These are phyloP conservation scores for Massarina eburnea DNA, from an alignment of 2,329 filamentous ascomycete species.

Conservation along the genomic window DNA sequence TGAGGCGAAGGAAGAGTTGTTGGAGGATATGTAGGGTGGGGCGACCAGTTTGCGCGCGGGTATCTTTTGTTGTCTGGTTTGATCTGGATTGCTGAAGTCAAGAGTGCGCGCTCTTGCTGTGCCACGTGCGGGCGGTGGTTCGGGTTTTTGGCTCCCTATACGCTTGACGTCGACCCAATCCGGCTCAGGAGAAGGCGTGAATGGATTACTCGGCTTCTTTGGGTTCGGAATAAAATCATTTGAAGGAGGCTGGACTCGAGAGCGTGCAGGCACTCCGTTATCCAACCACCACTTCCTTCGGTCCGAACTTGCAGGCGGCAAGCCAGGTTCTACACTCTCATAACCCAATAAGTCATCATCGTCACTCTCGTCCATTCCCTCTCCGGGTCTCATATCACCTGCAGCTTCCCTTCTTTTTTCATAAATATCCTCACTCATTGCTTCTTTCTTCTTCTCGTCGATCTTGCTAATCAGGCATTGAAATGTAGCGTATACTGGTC, in stretches of 20 bases:
- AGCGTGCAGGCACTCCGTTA: constrained; percentile 71
- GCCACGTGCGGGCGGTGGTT: constrained; percentile 36
- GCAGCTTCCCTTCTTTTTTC: constrained; percentile 65
- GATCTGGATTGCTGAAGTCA: constrained; percentile 24
- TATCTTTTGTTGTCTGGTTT: constrained; percentile 4
- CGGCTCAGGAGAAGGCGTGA: constrained; percentile 69
- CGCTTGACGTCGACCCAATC: constrained; percentile 71
- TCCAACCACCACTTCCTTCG: constrained; percentile 67
- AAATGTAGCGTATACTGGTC: constrained; percentile 92
- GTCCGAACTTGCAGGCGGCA: constrained; percentile 65
- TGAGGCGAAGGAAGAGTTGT: constrained; percentile 19
- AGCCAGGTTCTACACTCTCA: constrained; percentile 77
- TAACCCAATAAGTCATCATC: constrained; percentile 83
- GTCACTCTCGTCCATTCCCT: constrained; percentile 59
- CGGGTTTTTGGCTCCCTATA: constrained; percentile 23
- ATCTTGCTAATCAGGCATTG: constrained; percentile 80
- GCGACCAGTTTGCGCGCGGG: constrained; percentile 34
- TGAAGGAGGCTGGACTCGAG: constrained; percentile 67
- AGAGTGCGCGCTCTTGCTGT: constrained; percentile 30
- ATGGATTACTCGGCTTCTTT: constrained; percentile 78
- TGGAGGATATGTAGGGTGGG: constrained; percentile 31
- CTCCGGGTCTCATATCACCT: constrained; percentile 61
- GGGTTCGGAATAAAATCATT: constrained; percentile 69
- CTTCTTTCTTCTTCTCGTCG: constrained; percentile 71
- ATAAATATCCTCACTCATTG: constrained; percentile 75